phyloP scores from a whole-genome alignment of 192 early-diverging fungal genomes.

The Entomortierella lignicola region DNA sequence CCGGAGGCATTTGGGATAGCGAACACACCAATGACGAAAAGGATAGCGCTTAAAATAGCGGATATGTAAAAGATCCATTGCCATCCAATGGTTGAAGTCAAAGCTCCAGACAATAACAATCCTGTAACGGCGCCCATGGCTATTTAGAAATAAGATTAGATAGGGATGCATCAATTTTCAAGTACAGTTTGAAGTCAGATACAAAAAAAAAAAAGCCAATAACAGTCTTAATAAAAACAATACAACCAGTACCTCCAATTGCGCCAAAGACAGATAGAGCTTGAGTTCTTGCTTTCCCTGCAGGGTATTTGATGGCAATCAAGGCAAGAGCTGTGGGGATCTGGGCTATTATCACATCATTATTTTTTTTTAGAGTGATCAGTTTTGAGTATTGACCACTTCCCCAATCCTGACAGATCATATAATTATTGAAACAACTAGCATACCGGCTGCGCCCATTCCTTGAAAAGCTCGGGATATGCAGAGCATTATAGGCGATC shows the following conservation, averaged over 20 bases:
- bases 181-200: background rate
- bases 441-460: constrained; percentile 51
- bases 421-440: background rate
- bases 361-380: too few species aligned
- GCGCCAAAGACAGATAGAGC: constrained; percentile 51
- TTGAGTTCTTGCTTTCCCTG: constrained; percentile 27
- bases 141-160: background rate
- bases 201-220: background rate
- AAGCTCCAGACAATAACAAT: constrained; percentile 46
- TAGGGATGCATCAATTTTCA: too few species aligned
- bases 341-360: constrained; percentile 38
- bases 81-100: constrained; percentile 56
- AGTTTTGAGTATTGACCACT: too few species aligned
- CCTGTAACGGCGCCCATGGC: constrained; percentile 53
- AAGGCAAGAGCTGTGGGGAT: constrained; percentile 49
- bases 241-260: constrained; percentile 50
- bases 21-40: constrained; percentile 48
- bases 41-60: constrained; percentile 37
- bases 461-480: constrained; percentile 56
- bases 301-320: constrained; percentile 51
- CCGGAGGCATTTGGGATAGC: constrained; percentile 42
- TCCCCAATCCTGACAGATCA: background rate
- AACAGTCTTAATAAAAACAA: background rate
- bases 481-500: constrained; percentile 47
- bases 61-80: constrained; percentile 58